These are phyloP conservation scores for Pyracantha coccinea DNA, from an alignment of 331 rosid species.

Conservation along the genomic window DNA sequence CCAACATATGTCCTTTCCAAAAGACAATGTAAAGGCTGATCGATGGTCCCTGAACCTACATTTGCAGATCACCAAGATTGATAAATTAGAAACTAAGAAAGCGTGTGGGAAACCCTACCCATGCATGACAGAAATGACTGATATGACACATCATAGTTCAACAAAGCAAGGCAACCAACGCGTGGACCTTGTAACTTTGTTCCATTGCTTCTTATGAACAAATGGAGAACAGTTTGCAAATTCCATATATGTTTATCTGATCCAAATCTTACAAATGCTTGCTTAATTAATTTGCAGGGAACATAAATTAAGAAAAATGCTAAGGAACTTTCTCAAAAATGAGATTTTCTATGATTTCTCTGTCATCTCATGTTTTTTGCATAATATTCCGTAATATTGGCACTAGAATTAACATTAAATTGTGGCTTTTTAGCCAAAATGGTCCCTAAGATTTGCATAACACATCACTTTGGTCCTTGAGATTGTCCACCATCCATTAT, in stretches of 20 bases:
- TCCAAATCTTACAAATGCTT: not conserved
- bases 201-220: not conserved
- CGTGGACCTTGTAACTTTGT: conserved; percentile 42
- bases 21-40: not conserved
- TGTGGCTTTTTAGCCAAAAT: no score
- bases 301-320: not conserved
- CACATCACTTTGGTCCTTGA: no score
- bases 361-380: no score
- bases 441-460: no score
- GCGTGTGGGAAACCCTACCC: conserved; percentile 34
- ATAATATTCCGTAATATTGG: accelerated
- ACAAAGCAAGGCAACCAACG: conserved; percentile 43
- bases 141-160: conserved; percentile 24
- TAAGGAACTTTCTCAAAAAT: no score
- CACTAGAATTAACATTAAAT: no score
- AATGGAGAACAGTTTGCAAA: conserved; percentile 54
- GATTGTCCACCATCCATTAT: no score
- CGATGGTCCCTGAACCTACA: not conserved
- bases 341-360: no score
- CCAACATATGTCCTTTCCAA: not conserved
- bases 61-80: not conserved
- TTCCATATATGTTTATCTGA: not conserved
- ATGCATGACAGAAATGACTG: no score
- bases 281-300: not conserved
- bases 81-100: conserved; percentile 10